phyloP scores from a whole-genome alignment of 768 basidiomycete genomes.

The Termitomyces sp. region DNA sequence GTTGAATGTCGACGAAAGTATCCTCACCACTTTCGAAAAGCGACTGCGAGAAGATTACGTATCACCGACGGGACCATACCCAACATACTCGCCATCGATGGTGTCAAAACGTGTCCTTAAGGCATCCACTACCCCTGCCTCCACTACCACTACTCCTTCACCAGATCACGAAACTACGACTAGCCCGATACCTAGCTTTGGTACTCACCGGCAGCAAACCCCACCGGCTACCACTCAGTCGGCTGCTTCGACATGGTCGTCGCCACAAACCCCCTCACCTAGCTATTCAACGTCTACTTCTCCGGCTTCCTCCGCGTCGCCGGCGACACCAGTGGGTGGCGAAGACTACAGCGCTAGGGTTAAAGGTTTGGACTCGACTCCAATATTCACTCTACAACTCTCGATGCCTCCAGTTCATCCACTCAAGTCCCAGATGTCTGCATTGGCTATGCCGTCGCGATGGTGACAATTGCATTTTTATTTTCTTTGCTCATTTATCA shows the following conservation, averaged over 20 bases:
- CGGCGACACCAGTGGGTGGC: conserved; percentile 49
- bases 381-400: conserved; percentile 29
- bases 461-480: conserved; percentile 41
- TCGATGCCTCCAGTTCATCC: conserved; percentile 31
- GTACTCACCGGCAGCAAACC: conserved; percentile 27
- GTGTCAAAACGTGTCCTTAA: conserved; percentile 55
- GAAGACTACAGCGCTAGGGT: conserved; percentile 48
- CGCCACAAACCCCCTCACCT: conserved; percentile 52
- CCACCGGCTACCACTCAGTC: conserved; percentile 22
- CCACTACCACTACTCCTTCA: conserved; percentile 28
- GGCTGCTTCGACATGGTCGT: conserved; percentile 25
- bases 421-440: conserved; percentile 59
- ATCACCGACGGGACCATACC: conserved; percentile 46
- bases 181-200: conserved; percentile 44
- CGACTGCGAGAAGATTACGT: conserved; percentile 57
- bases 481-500: conserved; percentile 15
- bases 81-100: conserved; percentile 55
- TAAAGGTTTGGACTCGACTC: conserved; percentile 33
- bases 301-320: conserved; percentile 57
- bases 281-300: conserved; percentile 49
- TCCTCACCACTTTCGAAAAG: conserved; percentile 54
- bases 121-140: conserved; percentile 32
- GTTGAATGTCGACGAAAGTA: conserved; percentile 63
- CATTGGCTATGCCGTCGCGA: conserved; percentile 51
- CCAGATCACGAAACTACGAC: conserved; percentile 38